Evolutionary conservation across 768 basidiomycete genomes (phyloP).

Genomic region (Podaxis sp.): DNA sequence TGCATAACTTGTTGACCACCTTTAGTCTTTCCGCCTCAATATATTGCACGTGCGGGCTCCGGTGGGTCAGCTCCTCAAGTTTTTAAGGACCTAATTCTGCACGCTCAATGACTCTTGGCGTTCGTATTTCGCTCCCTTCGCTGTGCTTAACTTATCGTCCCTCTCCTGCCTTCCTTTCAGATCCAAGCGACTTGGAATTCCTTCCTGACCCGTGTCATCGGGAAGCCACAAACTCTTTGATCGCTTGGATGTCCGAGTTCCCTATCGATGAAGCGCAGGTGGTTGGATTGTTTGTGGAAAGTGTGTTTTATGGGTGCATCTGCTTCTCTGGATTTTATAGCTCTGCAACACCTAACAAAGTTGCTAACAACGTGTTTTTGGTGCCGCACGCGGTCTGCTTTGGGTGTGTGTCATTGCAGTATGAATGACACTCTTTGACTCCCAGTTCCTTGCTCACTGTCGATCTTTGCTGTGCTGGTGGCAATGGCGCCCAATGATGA

Average conservation of each 20-base stretch:
- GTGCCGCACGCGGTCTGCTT: neutral
- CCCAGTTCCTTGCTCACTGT: neutral
- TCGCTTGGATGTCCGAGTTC: slow-evolving; percentile 11
- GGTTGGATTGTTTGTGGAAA: slow-evolving; percentile 39
- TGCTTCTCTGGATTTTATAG: neutral
- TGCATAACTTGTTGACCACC: neutral
- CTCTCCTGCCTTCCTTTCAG: too few relatives aligned
- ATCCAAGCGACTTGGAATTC: neutral
- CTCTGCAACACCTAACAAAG: neutral
- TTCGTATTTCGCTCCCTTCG: neutral
- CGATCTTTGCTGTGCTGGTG: neutral
- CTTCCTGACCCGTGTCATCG: neutral
- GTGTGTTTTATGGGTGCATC: slow-evolving; percentile 35
- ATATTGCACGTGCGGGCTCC: neutral
- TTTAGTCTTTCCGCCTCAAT: neutral
- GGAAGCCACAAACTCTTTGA: neutral
- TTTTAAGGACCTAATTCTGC: too few relatives aligned
- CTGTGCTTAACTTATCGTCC: neutral
- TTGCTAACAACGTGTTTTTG: neutral
- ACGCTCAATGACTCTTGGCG: too few relatives aligned
- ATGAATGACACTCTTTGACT: neutral
- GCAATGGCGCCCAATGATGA: neutral
- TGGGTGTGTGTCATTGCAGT: neutral
- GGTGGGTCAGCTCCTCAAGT: too few relatives aligned
- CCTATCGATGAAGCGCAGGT: slow-evolving; percentile 37